Base-by-base conservation (phyloP, 2,329 filamentous ascomycete species). In the Chaetomiaceae sp. region DNA sequence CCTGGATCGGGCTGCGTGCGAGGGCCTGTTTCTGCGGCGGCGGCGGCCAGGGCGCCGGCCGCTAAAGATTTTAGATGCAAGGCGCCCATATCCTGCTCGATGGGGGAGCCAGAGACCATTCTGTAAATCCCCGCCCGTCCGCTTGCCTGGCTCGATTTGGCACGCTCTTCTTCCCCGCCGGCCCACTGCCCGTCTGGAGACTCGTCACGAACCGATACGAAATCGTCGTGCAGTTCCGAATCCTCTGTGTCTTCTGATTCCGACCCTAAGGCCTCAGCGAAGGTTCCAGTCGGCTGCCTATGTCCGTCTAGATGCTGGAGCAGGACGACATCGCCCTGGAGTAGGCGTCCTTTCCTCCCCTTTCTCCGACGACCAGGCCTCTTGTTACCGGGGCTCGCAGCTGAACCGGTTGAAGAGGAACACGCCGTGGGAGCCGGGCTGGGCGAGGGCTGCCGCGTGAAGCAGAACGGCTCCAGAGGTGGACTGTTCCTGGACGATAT, bases 301-400 rank as follows among this genome's bases (percentile, higher is more conserved):
- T 83, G 81, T 64, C 75, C 80, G 61, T 74, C 80, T 73, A 91
- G 77, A 67, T 77, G 75, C 53, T 73, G 71, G 58, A 92, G 77
- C 67, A 92, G 75, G 58, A 89, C 82, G 61, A 76, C 80, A 77
- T 87, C 83, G 62, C 79, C 81, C 65, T 80, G 79, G 62, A 79
- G 73, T 59, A 69, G n/a, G n/a, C n/a, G n/a, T n/a, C n/a, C n/a
- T n/a, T n/a, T n/a, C n/a, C n/a, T 74, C 57, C 76, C 70, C 78
- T 81, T 82, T 63, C 66, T 73, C 59, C 69, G 71, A 75, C 73
- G 70, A 74, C 77, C 77, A 75, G 74, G 71, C 64, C 74, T 75
- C 66, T 73, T 74, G 67, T 69, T 66, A 61, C 67, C 68, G 55
- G 63, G 63, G 58, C 62, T 69, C 61, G 63, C 65, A 67, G 65